Conservation (phyloP, 179 eudicot species). For the Corrigiola litoralis region DNA sequence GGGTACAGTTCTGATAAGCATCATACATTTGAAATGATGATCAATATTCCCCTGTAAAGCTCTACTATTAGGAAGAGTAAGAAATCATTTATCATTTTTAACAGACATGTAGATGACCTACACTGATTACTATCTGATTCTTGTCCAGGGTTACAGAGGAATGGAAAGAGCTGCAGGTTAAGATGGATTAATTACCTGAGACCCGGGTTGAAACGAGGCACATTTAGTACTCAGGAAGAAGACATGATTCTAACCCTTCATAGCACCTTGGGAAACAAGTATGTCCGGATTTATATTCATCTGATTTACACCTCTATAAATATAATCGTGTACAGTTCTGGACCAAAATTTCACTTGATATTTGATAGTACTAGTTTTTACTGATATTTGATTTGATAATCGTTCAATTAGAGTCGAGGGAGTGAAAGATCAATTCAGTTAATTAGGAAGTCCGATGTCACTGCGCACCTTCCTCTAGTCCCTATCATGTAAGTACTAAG, state of each 20-base stretch:
- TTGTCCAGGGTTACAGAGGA: conserved; percentile 60
- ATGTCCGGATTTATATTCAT: conserved; percentile 26
- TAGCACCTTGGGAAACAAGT: conserved; percentile 81
- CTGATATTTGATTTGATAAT: not conserved
- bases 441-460: conserved; percentile 8
- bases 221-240: conserved; percentile 58
- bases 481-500: not conserved
- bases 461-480: not conserved
- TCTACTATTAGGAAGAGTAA: not conserved
- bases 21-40: not conserved
- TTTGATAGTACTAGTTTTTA: conserved; percentile 16
- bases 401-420: not conserved
- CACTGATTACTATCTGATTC: not conserved
- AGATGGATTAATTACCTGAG: conserved; percentile 89
- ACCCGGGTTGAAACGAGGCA: conserved; percentile 81
- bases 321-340: too few species aligned
- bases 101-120: not conserved
- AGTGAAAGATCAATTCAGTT: not conserved
- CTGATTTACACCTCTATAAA: conserved; percentile 1
- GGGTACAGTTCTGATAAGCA: not conserved
- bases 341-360: too few species aligned
- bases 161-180: conserved; percentile 90
- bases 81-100: not conserved
- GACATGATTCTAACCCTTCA: conserved; percentile 63
- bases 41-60: not conserved